Evolutionary conservation across 2,329 filamentous ascomycete species (phyloP), one percentile per base, ranked within the genome.

Genomic region (Ophiocordyceps camponoti-leonardi): DNA sequence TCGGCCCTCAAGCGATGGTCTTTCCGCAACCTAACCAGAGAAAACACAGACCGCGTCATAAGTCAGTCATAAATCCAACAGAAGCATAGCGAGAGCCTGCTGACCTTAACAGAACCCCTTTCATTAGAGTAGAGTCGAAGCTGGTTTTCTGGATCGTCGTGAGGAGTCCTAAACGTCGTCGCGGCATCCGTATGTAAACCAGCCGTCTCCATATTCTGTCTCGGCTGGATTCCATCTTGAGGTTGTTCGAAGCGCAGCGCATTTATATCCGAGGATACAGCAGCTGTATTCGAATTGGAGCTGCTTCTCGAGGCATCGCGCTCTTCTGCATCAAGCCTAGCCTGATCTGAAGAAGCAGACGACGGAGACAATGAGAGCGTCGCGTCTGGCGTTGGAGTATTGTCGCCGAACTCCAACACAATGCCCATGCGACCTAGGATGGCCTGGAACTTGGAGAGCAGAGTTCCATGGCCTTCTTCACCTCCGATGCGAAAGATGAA

Each of bases 401-500:
- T 54, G 35, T 64, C 60, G 20, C 69, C 68, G 47, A 81, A 73
- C 49, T 85, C 79, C 45, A 92, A 68, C 40, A 78, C 71, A 50
- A 90, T 86, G 20, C 80, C 79, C 71, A 86, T 78, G 44, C 75
- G 71, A 16, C 65, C 67, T 51, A 93, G 68, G 48, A 86, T 69
- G 47, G 72, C 67, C 58, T 79, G 73, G 54, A 92, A 88, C 52
- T 81, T 83, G 47, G 81, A 75, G 50, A 77, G 70, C 26, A 93
- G 67, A 5, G 71, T 71, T 31, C 64, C 65, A 42, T 72, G 62
- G 42, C 73, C 72, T 47, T 71, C 69, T 54, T 77, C 72, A 49
- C 78, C 79, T 45, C 84, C 83, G 58, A 94, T 77, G 54, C 81
- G 81, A 59, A 92, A 85, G 46, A 94, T 65, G 54, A 93, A 79